These are phyloP conservation scores for Oemleria cerasiformis DNA, from an alignment of 306 rosid species.

Conservation along the genomic window DNA sequence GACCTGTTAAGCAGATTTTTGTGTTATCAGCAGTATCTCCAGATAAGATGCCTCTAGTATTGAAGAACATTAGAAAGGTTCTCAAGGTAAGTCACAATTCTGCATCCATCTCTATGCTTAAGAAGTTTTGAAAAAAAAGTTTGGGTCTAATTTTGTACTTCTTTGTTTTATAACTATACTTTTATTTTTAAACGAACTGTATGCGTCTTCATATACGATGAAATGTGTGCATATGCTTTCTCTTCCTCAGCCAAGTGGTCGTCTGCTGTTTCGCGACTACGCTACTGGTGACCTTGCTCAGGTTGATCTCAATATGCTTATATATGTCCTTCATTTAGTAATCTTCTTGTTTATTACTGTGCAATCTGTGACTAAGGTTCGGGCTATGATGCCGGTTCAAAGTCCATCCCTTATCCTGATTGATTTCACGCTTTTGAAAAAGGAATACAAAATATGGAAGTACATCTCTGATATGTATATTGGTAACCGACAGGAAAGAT, in stretches of 20 bases:
- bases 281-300: constrained; percentile 98
- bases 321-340: constrained; percentile 6
- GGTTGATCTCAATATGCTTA: constrained; percentile 44
- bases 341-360: background rate
- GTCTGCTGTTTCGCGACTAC: constrained; percentile 75
- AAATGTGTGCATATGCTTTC: constrained; percentile 19
- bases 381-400: background rate
- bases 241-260: constrained; percentile 66
- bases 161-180: background rate
- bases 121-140: background rate
- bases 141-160: background rate
- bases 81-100: constrained; percentile 48
- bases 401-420: background rate
- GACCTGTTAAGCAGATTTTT: constrained; percentile 92
- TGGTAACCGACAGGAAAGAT: constrained; percentile 59
- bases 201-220: constrained; percentile 23
- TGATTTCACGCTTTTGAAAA: background rate
- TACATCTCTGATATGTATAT: background rate
- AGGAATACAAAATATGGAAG: background rate
- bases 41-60: constrained; percentile 74
- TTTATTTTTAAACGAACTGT: background rate
- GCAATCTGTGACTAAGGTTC: background rate
- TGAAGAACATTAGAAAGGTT: constrained; percentile 73
- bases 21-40: constrained; percentile 96
- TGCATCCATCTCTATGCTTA: constrained; percentile 10